phyloP scores from a whole-genome alignment of 441 rosid genomes.

The Euphorbia celastroides region DNA sequence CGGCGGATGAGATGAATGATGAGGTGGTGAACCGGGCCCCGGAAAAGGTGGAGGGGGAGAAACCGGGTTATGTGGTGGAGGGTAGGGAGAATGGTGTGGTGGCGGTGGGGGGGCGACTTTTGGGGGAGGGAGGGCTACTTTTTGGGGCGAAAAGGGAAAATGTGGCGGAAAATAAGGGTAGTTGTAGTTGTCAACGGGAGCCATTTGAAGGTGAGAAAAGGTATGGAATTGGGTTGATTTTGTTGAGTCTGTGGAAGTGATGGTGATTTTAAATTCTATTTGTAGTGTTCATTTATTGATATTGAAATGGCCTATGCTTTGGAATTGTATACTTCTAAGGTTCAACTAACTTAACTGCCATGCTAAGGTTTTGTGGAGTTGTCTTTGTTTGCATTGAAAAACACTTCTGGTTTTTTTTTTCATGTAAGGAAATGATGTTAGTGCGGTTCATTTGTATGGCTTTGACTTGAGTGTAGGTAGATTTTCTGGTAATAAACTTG shows the following conservation, averaged over 20 bases:
- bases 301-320: constrained; percentile 4
- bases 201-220: constrained; percentile 32
- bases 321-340: constrained; percentile 38
- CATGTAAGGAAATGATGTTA: neutral
- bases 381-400: constrained; percentile 42
- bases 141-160: too few relatives aligned
- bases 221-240: constrained; percentile 14
- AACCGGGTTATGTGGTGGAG: too few relatives aligned
- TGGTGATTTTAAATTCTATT: constrained; percentile 27
- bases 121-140: constrained; percentile 14
- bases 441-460: neutral
- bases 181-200: constrained; percentile 19
- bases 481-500: neutral
- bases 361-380: constrained; percentile 36
- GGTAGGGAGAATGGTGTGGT: constrained; percentile 13
- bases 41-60: constrained; percentile 16
- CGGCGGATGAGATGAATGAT: constrained; percentile 12
- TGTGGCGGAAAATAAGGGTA: constrained; percentile 45
- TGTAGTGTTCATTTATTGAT: constrained; percentile 22
- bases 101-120: constrained; percentile 20
- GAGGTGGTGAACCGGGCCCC: constrained; percentile 25
- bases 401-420: constrained; percentile 23
- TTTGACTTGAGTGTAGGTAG: neutral
- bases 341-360: constrained; percentile 41
- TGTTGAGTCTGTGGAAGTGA: constrained; percentile 11